These are phyloP conservation scores for Chamaenerion angustifolium DNA, from an alignment of 345 rosid genomes.

Conservation along the genomic window DNA sequence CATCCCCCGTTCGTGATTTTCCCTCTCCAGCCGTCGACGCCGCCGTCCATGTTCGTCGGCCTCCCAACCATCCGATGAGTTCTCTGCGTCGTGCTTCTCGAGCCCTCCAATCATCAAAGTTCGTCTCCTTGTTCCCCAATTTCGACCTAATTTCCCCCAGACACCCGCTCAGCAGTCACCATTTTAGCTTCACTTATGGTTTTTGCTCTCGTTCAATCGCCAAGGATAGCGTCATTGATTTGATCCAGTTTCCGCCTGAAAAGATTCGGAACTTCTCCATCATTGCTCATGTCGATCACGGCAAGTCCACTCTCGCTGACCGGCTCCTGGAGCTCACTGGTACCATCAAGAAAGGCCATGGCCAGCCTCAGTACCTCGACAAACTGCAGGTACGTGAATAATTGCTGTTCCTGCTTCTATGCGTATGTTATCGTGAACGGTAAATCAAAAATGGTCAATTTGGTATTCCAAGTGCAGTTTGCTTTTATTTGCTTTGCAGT, in stretches of 20 bases:
- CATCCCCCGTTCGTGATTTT: not conserved
- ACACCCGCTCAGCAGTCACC: constrained; percentile 4
- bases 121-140: not conserved
- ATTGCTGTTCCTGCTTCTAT: not conserved
- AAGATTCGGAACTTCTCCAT: constrained; percentile 89
- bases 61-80: constrained; percentile 5
- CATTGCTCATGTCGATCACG: constrained; percentile 92
- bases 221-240: constrained; percentile 32
- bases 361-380: constrained; percentile 97
- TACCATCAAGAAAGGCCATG: constrained; percentile 80
- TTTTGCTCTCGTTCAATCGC: constrained; percentile 44
- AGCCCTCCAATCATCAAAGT: not conserved
- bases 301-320: constrained; percentile 91
- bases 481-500: too few species aligned
- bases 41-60: not conserved
- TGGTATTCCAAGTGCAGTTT: too few species aligned
- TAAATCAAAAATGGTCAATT: too few species aligned
- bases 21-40: constrained; percentile 3
- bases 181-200: constrained; percentile 11
- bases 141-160: not conserved
- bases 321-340: constrained; percentile 97
- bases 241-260: constrained; percentile 59
- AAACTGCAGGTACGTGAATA: constrained; percentile 50
- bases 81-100: not conserved
- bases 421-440: not conserved